phyloP scores from a whole-genome alignment of 208 protist genomes.

The Phytomonas sp. region DNA sequence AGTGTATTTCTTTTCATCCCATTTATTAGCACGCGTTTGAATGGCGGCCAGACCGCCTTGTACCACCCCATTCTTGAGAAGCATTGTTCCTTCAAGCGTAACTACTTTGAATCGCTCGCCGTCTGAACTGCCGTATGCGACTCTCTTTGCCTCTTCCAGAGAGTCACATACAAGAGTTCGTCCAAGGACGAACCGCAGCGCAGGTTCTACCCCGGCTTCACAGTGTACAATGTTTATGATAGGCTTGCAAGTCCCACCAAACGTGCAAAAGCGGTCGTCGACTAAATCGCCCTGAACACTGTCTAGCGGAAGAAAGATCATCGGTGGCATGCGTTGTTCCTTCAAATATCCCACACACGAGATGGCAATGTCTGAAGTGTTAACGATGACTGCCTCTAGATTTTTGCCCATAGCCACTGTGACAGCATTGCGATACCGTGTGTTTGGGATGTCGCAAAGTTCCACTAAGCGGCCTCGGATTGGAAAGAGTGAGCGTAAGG shows the following conservation, averaged over 20 bases:
- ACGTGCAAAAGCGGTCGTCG: slow-evolving; percentile 85
- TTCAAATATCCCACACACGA: slow-evolving; percentile 95
- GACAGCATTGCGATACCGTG: slow-evolving; percentile 90
- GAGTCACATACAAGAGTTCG: slow-evolving; percentile 95
- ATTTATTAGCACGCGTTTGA: slow-evolving; percentile 80
- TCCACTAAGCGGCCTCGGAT: slow-evolving; percentile 89
- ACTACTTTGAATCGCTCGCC: slow-evolving; percentile 90
- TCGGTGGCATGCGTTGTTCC: slow-evolving; percentile 87
- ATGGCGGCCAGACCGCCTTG: slow-evolving; percentile 89
- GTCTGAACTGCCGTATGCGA: slow-evolving; percentile 68
- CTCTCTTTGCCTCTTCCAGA: slow-evolving; percentile 80
- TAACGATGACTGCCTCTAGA: slow-evolving; percentile 95
- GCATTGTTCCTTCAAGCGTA: slow-evolving; percentile 92
- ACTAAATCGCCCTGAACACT: slow-evolving; percentile 78
- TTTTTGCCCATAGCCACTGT: slow-evolving; percentile 95
- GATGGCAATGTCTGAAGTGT: slow-evolving; percentile 87
- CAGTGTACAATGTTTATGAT: slow-evolving; percentile 92
- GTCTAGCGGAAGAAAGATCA: slow-evolving; percentile 96
- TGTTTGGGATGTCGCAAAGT: slow-evolving; percentile 87
- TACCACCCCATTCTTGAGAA: slow-evolving; percentile 94
- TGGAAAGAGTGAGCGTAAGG: slow-evolving; percentile 85
- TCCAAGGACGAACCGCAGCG: slow-evolving; percentile 92
- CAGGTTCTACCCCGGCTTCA: slow-evolving; percentile 74
- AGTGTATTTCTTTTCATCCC: slow-evolving; percentile 89
- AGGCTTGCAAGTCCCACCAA: slow-evolving; percentile 88